Base-by-base conservation (phyloP, 345 rosid species). In the Anacardium occidentale region DNA sequence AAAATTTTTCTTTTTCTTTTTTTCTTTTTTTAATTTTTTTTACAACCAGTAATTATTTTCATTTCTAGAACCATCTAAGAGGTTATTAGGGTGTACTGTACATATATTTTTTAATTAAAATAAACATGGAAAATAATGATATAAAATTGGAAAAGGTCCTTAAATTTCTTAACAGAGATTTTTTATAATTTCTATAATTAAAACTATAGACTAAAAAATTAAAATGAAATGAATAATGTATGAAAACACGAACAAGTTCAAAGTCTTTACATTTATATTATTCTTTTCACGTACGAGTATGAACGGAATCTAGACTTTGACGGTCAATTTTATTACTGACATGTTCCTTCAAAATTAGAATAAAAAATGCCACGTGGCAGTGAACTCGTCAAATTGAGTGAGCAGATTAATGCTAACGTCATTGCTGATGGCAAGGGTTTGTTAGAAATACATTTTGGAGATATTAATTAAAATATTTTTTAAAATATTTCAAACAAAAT, bases 271-370 rank as follows among this genome's bases (percentile, higher is more conserved):
- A 1, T 5, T 42, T 4, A 2, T 12, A 24, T 7, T 45, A 48
- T 3, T 47, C 1, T 45, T 64, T 24, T 24, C 10, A 6, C 9
- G 1, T 2, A 3, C 5, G 9, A 10, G 56, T 45, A 1, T 70
- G 7, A 45, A 70, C 18, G 65, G 73, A 11, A 70, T 70, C 65
- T 57, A 11, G 4, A 24, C 34, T 15, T 52, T 24, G 72, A 42
- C 64, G 5, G 40, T 57, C 54, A 37, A 47, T 29, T 29, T 29
- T 1, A 29, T 1, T 29, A 3, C 32, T 29, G 1, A 3, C 32
- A 29, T 29, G 32, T n/a, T n/a, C n/a, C n/a, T n/a, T n/a, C n/a
- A 29, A 29, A 29, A 29, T 29, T 29, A 3, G 32, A n/a, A n/a
- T n/a, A n/a, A n/a, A n/a, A n/a, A n/a, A 29, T 29, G 32, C 32